Base-by-base conservation (phyloP, 805 yeast species). In the Metschnikowia rubicola region DNA sequence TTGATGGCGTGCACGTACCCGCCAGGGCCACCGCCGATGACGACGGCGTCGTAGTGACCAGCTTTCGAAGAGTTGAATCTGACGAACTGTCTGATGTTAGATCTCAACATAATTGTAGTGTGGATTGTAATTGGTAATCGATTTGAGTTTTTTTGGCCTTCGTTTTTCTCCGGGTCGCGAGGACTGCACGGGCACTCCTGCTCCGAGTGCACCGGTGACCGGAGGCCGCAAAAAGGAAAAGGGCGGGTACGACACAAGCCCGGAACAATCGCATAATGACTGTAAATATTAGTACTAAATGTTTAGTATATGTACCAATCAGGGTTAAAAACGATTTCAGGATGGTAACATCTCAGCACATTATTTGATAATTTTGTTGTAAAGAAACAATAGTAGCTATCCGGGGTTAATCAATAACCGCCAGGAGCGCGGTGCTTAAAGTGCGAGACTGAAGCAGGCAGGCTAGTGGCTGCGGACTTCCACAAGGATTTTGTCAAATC, bases 11-110 rank as follows among this genome's bases (percentile, higher is more conserved):
- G 98, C 60, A 94, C 94, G 69, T 94, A 94, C 53, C 99, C 99
- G 70, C 98, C 99, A 58, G 99, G 99, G 50, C 99, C 99, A 61
- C 97, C 98, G 59, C 99, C 99, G 64, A 94, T 86, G 60, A 94
- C 88, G 46, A 92, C 96, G 46, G 94, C 81, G 63, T 94, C 98
- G 66, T 88, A 94, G 64, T 84, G 84, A 42, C 59, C 59, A 60
- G 74, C 71, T 55, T 72, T 69, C 51, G 75, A 65, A 30, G 75
- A 71, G 50, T 66, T 68, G 57, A 57, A 66, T 64, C 77, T 66
- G 55, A 68, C 63, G 52, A 71, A 70, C 52, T 69, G 71, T 49
- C 59, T 53, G 38, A 58, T 55, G 54, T 52, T 57, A 44, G 55
- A 44, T 56, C 58, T 56, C 60, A 56, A 56, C 60, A 56, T 56